Evolutionary conservation across 2,329 filamentous ascomycete species (phyloP), one percentile per base, ranked within the genome.

Genomic region (Arthroderma sp.): DNA sequence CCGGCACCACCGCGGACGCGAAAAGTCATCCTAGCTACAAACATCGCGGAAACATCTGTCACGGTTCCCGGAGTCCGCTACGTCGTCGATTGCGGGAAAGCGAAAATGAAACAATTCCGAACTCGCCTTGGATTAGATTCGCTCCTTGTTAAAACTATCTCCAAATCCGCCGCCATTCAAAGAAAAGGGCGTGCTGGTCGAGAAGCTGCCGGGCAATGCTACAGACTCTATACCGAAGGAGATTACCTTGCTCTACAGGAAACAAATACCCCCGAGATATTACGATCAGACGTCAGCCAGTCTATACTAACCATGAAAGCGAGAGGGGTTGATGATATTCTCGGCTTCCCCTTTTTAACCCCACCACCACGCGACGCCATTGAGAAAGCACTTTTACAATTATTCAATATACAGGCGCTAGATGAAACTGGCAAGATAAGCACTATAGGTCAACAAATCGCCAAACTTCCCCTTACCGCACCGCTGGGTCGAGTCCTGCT

Each of bases 41-140:
- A 98, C 57, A 96, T 98, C 55, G 91, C 91, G n/a, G 91, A 98
- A 62, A 96, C 91, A 0, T 96, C 91, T 1, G 84, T 98, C 48
- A 98, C 91, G 0, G 88, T 98, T 0, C 83, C 89, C 0, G 91
- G 91, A 2, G 87, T 98, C 5, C 78, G 86, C 4, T 91, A 83
- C 54, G 89, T 98, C 6, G 75, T 98, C 15, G 91, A 98, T 58
- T 84, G 84, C 45, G 91, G 91, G 38, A 95, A 95, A 57, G 85
- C 84, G 6, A 98, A 98, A 60, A 76, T 93, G 51, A 95, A 95
- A 65, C 83, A 94, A 52, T 98, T 87, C 60, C 82, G 88, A 9
- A 77, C 83, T 10, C 75, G 81, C 0, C 73, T 96, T 0, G 88
- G 87, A 4, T 80, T 98, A 58, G 89, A 96, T 54, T 94, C 89